Evolutionary conservation across 2,329 filamentous ascomycete genomes (phyloP).

Genomic region (Fusarium veterinarium): DNA sequence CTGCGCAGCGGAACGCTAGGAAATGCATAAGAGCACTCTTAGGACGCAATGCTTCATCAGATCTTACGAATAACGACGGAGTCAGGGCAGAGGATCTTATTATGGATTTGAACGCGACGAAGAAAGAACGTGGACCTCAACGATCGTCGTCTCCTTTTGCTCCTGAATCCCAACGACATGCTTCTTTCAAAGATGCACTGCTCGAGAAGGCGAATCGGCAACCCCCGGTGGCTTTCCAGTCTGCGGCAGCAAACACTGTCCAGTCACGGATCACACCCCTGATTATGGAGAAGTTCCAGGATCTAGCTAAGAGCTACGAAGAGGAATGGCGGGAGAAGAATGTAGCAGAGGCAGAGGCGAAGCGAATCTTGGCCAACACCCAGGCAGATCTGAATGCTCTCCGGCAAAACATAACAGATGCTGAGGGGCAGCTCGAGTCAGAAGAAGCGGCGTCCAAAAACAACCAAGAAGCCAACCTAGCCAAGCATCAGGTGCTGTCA

Average conservation of each 20-base stretch:
- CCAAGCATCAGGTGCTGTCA: constrained; percentile 61
- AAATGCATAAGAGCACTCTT: constrained; percentile 88
- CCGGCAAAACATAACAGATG: constrained; percentile 68
- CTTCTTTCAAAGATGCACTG: constrained; percentile 63
- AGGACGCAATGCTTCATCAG: constrained; percentile 82
- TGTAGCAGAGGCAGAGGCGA: constrained; percentile 74
- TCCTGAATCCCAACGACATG: constrained; percentile 69
- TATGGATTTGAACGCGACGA: constrained; percentile 75
- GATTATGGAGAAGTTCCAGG: constrained; percentile 77
- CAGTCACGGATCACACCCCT: constrained; percentile 76
- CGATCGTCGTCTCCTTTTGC: constrained; percentile 81
- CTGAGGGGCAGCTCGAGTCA: constrained; percentile 65
- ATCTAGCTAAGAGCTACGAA: constrained; percentile 77
- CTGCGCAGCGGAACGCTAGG: constrained; percentile 84
- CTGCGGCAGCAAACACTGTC: constrained; percentile 74
- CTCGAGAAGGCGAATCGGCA: constrained; percentile 57
- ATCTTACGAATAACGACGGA: constrained; percentile 84
- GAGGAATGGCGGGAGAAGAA: constrained; percentile 81
- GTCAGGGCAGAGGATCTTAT: constrained; percentile 88
- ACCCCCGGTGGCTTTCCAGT: constrained; percentile 61
- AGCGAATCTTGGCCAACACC: constrained; percentile 72
- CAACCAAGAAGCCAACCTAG: constrained; percentile 61
- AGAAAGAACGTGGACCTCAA: constrained; percentile 74
- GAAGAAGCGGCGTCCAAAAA: constrained; percentile 65
- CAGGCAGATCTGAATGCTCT: constrained; percentile 73